A percentile compares a stretch with the other conserved stretches of the same genome.
These are phyloP conservation scores for Fusarium torreyae DNA, from an alignment of 2,329 filamentous ascomycete genomes.

Conservation along the genomic window DNA sequence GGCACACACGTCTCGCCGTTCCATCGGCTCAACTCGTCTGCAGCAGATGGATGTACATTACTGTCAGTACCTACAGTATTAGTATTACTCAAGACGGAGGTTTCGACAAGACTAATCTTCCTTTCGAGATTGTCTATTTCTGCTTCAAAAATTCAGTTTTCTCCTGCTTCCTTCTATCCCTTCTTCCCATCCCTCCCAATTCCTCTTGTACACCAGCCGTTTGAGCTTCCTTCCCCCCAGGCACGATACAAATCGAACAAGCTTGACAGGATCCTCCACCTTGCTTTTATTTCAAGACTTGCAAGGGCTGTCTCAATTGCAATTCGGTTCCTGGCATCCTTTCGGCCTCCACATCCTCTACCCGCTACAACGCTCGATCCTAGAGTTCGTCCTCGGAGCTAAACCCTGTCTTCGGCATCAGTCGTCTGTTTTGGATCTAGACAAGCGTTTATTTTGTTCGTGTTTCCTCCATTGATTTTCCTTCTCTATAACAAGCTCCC, in stretches of 20 bases:
- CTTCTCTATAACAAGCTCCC: conserved; percentile 24
- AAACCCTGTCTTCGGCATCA: conserved; percentile 36
- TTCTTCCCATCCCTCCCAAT: conserved; percentile 21
- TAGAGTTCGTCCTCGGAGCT: conserved; percentile 37
- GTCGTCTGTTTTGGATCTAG: conserved; percentile 43
- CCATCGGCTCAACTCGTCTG: conserved; percentile 66
- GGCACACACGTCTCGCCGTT: conserved; percentile 66
- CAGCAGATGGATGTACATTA: conserved; percentile 56
- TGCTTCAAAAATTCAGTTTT: conserved; percentile 29
- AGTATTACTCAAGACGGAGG: conserved; percentile 61
- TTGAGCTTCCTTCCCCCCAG: conserved; percentile 16
- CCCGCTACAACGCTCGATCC: conserved; percentile 36
- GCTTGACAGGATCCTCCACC: conserved; percentile 30
- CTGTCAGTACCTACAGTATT: conserved; percentile 17
- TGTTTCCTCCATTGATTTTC: conserved; percentile 32
- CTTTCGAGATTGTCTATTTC: conserved; percentile 20
- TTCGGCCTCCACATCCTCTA: conserved; percentile 33
- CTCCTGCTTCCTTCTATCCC: conserved; percentile 8
- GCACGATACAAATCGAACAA: conserved; percentile 31
- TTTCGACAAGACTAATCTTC: conserved; percentile 34
- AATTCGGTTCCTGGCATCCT: conserved; percentile 32
- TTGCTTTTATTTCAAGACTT: conserved; percentile 19
- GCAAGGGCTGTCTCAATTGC: conserved; percentile 28
- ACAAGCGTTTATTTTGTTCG: conserved; percentile 45
- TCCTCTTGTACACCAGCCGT: conserved; percentile 15